phyloP scores from a whole-genome alignment of 306 rosid genomes.

The Quercus variabilis region DNA sequence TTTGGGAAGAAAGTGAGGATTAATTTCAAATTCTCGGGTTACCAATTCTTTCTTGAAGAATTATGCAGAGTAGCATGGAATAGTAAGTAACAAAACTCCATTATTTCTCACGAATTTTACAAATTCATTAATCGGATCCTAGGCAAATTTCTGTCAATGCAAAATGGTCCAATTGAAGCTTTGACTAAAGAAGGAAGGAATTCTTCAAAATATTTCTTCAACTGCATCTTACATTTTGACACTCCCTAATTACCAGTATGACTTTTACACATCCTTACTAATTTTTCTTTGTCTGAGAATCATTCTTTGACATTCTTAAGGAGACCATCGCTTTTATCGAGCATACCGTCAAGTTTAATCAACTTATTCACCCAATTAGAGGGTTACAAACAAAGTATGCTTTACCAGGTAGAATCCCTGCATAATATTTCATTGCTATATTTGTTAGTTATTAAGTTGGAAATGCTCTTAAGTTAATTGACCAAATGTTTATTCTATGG shows the following conservation, averaged over 20 bases:
- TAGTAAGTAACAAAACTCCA: neutral
- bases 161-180: neutral
- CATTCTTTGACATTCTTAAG: neutral
- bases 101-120: neutral
- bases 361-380: neutral
- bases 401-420: neutral
- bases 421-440: neutral
- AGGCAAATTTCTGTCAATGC: neutral
- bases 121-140: neutral
- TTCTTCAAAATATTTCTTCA: neutral
- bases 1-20: neutral
- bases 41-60: neutral
- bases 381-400: neutral
- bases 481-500: no score
- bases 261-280: neutral
- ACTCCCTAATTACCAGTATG: neutral
- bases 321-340: neutral
- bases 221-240: neutral
- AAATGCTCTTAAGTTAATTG: no score
- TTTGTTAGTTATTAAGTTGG: no score
- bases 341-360: neutral
- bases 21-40: neutral
- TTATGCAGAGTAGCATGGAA: neutral
- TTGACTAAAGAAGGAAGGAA: neutral
- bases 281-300: neutral